phyloP scores from a whole-genome alignment of 441 rosid genomes.

The Hura crepitans region DNA sequence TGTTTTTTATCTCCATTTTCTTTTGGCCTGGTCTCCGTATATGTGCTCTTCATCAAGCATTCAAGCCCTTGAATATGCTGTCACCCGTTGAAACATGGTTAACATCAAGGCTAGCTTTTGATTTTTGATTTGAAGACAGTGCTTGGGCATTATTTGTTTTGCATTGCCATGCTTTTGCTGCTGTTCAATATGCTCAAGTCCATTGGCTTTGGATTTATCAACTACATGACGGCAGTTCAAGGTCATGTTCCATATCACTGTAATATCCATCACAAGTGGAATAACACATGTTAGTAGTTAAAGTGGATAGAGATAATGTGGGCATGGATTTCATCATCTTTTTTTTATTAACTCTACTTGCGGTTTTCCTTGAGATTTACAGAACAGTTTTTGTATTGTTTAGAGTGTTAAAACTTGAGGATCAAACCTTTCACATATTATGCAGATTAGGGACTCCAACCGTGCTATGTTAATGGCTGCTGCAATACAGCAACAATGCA shows the following conservation, averaged over 20 bases:
- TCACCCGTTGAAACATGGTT: background rate
- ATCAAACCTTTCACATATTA: slow-evolving; percentile 24
- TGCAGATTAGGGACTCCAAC: slow-evolving; percentile 94
- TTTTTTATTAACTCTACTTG: background rate
- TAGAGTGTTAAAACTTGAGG: slow-evolving; percentile 4
- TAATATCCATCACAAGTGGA: background rate
- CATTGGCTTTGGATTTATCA: background rate
- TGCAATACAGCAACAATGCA: slow-evolving; percentile 69
- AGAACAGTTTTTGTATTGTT: slow-evolving; percentile 14
- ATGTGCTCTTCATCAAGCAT: background rate
- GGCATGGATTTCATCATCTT: slow-evolving; percentile 3
- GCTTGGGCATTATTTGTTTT: background rate
- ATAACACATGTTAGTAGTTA: background rate
- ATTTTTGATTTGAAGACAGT: background rate
- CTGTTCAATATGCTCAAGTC: background rate
- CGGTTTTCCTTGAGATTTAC: background rate
- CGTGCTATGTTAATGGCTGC: slow-evolving; percentile 88
- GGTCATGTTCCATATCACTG: background rate
- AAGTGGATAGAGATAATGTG: background rate
- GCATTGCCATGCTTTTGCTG: background rate
- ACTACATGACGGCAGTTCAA: background rate
- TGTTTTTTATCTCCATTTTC: background rate
- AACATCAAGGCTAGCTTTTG: background rate
- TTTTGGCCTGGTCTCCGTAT: background rate
- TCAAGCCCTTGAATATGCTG: background rate